Conservation (phyloP, 2,329 filamentous ascomycete genomes). For the Penicillium nordicum region DNA sequence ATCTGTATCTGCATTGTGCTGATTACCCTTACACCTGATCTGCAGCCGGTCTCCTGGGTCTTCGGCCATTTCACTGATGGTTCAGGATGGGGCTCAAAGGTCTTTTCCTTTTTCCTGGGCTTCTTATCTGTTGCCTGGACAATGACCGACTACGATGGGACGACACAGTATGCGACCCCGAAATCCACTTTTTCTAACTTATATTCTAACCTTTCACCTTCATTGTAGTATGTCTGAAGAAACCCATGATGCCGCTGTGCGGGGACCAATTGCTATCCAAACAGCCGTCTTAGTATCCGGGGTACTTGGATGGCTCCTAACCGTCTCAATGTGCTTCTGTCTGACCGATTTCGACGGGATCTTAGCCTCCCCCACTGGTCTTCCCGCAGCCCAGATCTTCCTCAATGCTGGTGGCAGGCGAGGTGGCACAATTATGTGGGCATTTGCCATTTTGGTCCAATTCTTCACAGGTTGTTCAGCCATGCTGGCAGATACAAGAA, state of each 20-base stretch:
- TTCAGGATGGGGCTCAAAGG: constrained; percentile 60
- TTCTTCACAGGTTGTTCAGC: constrained; percentile 64
- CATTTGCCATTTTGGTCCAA: constrained; percentile 60
- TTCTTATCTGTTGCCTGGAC: constrained; percentile 49
- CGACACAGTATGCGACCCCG: constrained; percentile 53
- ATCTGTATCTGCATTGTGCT: constrained; percentile 59
- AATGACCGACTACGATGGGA: constrained; percentile 68
- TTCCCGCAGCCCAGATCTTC: constrained; percentile 59
- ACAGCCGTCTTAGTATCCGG: constrained; percentile 60
- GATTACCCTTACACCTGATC: constrained; percentile 57
- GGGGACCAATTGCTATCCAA: constrained; percentile 58
- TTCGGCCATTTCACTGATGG: constrained; percentile 60
- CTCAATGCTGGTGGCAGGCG: constrained; percentile 57
- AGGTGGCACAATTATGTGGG: constrained; percentile 60
- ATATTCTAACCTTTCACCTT: neutral
- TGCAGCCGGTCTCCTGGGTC: constrained; percentile 58
- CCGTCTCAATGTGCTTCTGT: constrained; percentile 62
- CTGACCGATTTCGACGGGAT: constrained; percentile 57
- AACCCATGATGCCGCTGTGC: constrained; percentile 60
- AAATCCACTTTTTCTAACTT: too few relatives aligned
- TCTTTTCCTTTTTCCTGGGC: constrained; percentile 61
- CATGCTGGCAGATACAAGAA: constrained; percentile 61
- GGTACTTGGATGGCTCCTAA: constrained; percentile 59
- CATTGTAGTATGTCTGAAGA: constrained; percentile 60
- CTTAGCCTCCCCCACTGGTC: constrained; percentile 55